Conservation (phyloP, 116 monocot species). For the Dioscorea cayenensis region DNA sequence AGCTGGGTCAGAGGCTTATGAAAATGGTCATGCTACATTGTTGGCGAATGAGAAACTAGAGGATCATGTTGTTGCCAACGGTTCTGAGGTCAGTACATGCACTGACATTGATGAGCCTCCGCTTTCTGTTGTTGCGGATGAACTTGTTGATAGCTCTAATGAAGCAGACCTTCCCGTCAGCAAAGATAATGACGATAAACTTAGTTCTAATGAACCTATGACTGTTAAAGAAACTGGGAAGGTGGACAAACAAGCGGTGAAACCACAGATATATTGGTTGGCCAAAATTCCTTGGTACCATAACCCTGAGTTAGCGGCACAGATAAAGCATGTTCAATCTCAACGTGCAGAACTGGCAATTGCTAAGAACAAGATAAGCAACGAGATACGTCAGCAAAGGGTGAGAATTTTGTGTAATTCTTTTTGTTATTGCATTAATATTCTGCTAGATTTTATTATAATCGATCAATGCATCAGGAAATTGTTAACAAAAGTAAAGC, state of each 20-base stretch:
- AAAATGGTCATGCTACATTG: neutral
- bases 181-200: neutral
- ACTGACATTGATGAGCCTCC: neutral
- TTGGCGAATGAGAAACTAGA: neutral
- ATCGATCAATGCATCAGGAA: conserved; percentile 16
- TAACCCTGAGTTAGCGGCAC: neutral
- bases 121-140: neutral
- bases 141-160: neutral
- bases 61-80: neutral
- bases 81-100: neutral
- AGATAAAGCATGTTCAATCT: neutral
- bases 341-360: neutral
- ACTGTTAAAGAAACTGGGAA: neutral
- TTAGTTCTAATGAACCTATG: neutral
- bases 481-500: conserved; percentile 11
- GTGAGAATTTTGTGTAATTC: neutral
- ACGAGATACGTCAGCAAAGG: neutral
- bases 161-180: neutral
- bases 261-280: neutral
- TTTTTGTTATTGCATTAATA: neutral
- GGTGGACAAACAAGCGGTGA: neutral
- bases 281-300: neutral
- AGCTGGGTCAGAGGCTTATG: neutral
- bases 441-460: neutral
- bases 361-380: neutral